phyloP scores from a whole-genome alignment of 257 asterid species.

The Primulina eburnea region DNA sequence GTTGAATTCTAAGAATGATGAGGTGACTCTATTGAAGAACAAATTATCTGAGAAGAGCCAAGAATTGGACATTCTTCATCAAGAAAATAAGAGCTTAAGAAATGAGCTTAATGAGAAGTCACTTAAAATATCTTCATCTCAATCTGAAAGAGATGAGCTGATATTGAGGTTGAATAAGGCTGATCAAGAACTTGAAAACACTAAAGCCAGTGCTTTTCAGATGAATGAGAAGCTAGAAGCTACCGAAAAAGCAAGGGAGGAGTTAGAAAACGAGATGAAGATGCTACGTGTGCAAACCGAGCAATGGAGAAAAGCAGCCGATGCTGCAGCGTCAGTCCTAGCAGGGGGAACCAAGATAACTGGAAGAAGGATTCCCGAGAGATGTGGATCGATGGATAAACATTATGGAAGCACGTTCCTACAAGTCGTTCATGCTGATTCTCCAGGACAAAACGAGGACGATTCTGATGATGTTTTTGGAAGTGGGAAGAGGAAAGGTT shows the following conservation, averaged over 20 bases:
- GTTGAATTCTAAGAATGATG: conserved; percentile 45
- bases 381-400: conserved; percentile 94
- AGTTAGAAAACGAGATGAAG: conserved; percentile 75
- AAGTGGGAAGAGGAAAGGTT: conserved; percentile 68
- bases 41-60: conserved; percentile 56
- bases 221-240: conserved; percentile 48
- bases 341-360: conserved; percentile 61
- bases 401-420: conserved; percentile 43
- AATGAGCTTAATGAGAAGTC: conserved; percentile 44
- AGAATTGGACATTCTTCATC: conserved; percentile 32
- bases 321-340: conserved; percentile 84
- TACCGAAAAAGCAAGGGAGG: conserved; percentile 49
- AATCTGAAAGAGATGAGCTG: conserved; percentile 42
- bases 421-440: conserved; percentile 44
- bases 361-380: conserved; percentile 67
- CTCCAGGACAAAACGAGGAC: conserved; percentile 57
- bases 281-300: conserved; percentile 82
- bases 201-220: conserved; percentile 31
- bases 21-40: conserved; percentile 34
- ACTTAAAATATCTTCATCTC: conserved; percentile 38
- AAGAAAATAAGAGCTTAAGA: conserved; percentile 50
- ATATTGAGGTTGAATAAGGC: conserved; percentile 35
- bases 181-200: conserved; percentile 56
- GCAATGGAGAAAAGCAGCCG: conserved; percentile 98
- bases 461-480: conserved; percentile 54